A percentile compares a stretch with the other conserved stretches of the same genome.
Conservation (phyloP, 805 yeast species). For the Saccharomycopsis guyanensis region DNA sequence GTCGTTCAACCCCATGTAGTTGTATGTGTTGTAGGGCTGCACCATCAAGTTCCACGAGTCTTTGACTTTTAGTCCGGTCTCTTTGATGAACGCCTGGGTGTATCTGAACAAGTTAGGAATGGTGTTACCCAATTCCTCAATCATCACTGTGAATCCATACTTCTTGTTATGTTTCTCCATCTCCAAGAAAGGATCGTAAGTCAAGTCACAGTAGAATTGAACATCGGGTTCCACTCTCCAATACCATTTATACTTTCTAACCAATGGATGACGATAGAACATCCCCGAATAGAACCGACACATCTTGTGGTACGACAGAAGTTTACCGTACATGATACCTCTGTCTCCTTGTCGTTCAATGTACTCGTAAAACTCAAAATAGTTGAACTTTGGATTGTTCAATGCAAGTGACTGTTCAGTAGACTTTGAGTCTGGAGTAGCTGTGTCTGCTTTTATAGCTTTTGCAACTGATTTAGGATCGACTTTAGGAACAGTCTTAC, state of each 20-base stretch:
- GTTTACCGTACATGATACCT: slow-evolving; percentile 74
- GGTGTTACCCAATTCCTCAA: slow-evolving; percentile 73
- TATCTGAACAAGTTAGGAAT: slow-evolving; percentile 74
- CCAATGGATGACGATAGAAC: slow-evolving; percentile 73
- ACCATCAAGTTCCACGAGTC: slow-evolving; percentile 65
- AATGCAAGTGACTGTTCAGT: not conserved
- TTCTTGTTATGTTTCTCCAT: slow-evolving; percentile 64
- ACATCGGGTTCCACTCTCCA: slow-evolving; percentile 97
- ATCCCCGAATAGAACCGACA: slow-evolving; percentile 85
- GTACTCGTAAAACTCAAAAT: slow-evolving; percentile 38
- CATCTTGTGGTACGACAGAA: slow-evolving; percentile 86
- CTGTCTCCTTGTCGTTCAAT: slow-evolving; percentile 75
- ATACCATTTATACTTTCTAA: slow-evolving; percentile 74
- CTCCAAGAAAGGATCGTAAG: slow-evolving; percentile 83
- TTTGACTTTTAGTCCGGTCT: slow-evolving; percentile 42
- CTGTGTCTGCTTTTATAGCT: not conserved
- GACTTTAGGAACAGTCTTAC: too few relatives aligned
- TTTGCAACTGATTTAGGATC: too few relatives aligned
- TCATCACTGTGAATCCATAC: slow-evolving; percentile 79
- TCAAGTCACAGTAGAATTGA: slow-evolving; percentile 80
- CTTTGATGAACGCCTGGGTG: slow-evolving; percentile 55
- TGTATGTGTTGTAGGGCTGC: slow-evolving; percentile 31
- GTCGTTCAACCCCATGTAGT: slow-evolving; percentile 27
- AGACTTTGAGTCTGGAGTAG: not conserved
- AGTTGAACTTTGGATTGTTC: slow-evolving; percentile 11